Evolutionary conservation across 805 yeast genomes (phyloP).

Genomic region (Starmera dryadoides): DNA sequence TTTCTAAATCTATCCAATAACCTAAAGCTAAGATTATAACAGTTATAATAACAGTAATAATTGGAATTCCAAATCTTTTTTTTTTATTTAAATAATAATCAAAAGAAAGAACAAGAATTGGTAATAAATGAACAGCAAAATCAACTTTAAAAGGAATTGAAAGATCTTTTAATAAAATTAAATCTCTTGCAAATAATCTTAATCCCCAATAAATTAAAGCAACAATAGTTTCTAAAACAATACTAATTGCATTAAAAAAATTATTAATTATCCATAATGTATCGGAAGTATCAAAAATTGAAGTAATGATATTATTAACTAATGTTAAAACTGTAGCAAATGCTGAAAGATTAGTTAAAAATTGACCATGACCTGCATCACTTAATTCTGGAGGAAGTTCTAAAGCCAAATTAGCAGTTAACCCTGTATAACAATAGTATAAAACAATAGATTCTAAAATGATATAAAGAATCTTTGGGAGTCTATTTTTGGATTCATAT

Average conservation of each 20-base stretch:
- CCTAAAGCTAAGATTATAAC: slow-evolving; percentile 32
- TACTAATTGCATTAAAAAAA: slow-evolving; percentile 37
- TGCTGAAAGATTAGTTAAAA: slow-evolving; percentile 62
- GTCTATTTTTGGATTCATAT: no score
- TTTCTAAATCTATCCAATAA: slow-evolving; percentile 49
- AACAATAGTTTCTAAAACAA: slow-evolving; percentile 55
- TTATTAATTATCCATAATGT: no score
- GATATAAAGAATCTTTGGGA: no score
- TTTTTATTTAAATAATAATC: slow-evolving; percentile 53
- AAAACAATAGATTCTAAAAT: background rate
- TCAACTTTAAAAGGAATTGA: slow-evolving; percentile 45
- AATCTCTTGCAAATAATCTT: slow-evolving; percentile 29
- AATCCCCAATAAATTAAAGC: slow-evolving; percentile 65
- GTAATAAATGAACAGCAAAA: slow-evolving; percentile 52
- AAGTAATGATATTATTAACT: slow-evolving; percentile 28
- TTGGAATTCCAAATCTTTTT: slow-evolving; percentile 29
- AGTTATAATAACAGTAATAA: slow-evolving; percentile 31
- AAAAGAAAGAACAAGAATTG: slow-evolving; percentile 39
- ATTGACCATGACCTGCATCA: slow-evolving; percentile 64
- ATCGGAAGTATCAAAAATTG: slow-evolving; percentile 22
- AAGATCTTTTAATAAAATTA: slow-evolving; percentile 10
- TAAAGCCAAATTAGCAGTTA: background rate
- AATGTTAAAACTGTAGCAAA: slow-evolving; percentile 34
- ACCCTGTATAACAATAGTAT: background rate
- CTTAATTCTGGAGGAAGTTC: slow-evolving; percentile 5